phyloP scores from a whole-genome alignment of 768 basidiomycete genomes.

The Leccinum incarnatum region DNA sequence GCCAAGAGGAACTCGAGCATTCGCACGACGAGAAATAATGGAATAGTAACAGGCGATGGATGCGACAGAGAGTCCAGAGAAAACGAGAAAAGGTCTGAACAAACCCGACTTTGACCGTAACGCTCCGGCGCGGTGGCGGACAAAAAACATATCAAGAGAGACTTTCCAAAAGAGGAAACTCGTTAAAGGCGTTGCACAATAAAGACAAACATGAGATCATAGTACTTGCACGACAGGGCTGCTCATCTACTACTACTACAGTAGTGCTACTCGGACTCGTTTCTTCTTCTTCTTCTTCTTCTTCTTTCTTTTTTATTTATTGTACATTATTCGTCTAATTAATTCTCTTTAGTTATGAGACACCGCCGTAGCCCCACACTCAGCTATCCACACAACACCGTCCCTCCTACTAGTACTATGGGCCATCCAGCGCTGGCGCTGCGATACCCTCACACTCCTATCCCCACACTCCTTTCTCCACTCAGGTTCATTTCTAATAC shows the following conservation, averaged over 20 bases:
- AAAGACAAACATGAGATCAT: constrained; percentile 19
- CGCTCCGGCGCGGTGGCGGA: not conserved
- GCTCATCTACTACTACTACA: no score
- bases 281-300: not conserved
- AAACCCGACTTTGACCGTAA: not conserved
- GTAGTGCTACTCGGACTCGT: not conserved
- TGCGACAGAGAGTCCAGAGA: constrained; percentile 40
- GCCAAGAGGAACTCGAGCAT: constrained; percentile 44
- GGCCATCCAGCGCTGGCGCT: constrained; percentile 31
- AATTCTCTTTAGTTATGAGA: constrained; percentile 18
- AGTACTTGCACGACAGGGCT: not conserved
- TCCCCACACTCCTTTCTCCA: constrained; percentile 31
- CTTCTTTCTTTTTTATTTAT: not conserved
- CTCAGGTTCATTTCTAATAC: constrained; percentile 14
- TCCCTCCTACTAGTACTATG: not conserved
- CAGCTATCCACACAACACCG: constrained; percentile 15
- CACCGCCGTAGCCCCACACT: constrained; percentile 25
- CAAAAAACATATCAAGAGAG: constrained; percentile 14
- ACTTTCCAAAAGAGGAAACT: constrained; percentile 18
- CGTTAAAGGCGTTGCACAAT: constrained; percentile 19
- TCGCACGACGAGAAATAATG: constrained; percentile 46
- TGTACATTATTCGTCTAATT: not conserved
- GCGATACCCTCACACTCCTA: constrained; percentile 19
- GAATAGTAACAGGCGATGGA: constrained; percentile 51
- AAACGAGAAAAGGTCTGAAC: constrained; percentile 22